A percentile compares a stretch with the other conserved stretches of the same genome.
phyloP scores from a whole-genome alignment of 441 rosid species.

The Eutrema salsugineum region DNA sequence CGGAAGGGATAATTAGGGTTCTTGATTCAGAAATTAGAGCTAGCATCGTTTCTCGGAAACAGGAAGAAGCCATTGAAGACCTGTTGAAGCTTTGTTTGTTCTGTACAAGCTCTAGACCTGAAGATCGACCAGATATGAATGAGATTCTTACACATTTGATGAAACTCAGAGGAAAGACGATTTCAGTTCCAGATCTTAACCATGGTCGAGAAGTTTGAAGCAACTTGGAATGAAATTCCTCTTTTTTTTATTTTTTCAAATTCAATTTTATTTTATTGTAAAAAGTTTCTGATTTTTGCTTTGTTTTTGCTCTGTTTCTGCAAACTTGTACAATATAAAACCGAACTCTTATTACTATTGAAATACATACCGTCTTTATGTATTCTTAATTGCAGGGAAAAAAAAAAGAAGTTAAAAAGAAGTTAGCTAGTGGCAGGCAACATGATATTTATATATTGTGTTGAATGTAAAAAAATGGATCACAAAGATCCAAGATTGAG shows the following conservation, averaged over 20 bases:
- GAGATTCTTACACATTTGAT: slow-evolving; percentile 50
- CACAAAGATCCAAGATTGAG: neutral
- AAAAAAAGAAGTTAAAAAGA: too few species aligned
- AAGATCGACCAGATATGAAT: slow-evolving; percentile 57
- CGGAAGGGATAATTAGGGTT: slow-evolving; percentile 42
- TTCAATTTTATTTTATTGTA: too few species aligned
- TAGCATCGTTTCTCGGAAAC: slow-evolving; percentile 9
- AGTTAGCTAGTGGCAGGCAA: too few species aligned
- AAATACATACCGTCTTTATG: too few species aligned
- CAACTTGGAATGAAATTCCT: neutral
- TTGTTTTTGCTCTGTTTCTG: too few species aligned
- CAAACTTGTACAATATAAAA: too few species aligned
- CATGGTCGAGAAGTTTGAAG: neutral
- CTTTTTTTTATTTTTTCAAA: neutral
- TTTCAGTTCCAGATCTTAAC: neutral
- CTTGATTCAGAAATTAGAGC: slow-evolving; percentile 47
- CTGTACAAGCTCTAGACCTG: slow-evolving; percentile 63
- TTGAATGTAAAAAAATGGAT: neutral
- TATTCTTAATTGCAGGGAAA: too few species aligned
- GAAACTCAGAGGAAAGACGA: slow-evolving; percentile 34
- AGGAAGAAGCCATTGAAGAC: slow-evolving; percentile 37
- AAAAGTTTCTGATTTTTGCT: too few species aligned
- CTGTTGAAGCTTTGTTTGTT: slow-evolving; percentile 53
- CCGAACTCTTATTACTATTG: too few species aligned
- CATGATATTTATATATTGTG: too few species aligned